Percentiles rank a stretch among this genome's conserved stretches.
Evolutionary conservation across 73 alveolate genomes (phyloP).

Genomic region (Paraurostyla sp.): DNA sequence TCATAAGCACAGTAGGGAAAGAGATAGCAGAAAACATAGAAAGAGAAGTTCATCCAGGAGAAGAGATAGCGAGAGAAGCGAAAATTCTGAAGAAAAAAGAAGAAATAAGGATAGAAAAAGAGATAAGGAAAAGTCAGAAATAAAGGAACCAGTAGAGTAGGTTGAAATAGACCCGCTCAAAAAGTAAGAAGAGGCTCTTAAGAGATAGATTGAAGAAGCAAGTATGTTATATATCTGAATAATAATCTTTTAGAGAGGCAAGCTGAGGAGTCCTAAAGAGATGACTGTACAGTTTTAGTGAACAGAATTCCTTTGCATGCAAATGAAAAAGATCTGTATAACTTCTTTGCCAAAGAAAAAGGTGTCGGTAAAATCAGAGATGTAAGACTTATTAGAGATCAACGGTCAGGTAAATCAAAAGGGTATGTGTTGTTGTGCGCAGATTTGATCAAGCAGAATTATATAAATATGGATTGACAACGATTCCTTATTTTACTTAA

Average conservation of each 20-base stretch:
- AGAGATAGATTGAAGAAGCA: constrained; percentile 66
- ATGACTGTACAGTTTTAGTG: constrained; percentile 95
- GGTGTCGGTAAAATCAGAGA: constrained; percentile 94
- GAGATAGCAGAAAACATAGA: constrained; percentile 6
- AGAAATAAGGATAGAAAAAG: background rate
- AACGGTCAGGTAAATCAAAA: constrained; percentile 93
- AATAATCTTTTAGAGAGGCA: constrained; percentile 77
- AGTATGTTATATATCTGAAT: constrained; percentile 50
- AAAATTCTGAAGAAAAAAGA: background rate
- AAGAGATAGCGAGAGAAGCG: background rate
- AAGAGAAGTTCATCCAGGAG: constrained; percentile 16
- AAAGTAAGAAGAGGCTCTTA: constrained; percentile 55
- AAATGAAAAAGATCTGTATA: constrained; percentile 92
- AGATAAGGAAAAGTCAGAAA: background rate
- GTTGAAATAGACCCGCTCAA: constrained; percentile 38
- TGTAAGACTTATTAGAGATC: constrained; percentile 95
- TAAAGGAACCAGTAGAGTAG: background rate
- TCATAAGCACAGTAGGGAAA: background rate
- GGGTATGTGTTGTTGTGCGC: constrained; percentile 74
- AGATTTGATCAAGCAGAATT: background rate
- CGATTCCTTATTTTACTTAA: constrained; percentile 3
- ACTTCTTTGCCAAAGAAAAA: constrained; percentile 88
- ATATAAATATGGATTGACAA: background rate
- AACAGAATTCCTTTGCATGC: constrained; percentile 89
- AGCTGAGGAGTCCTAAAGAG: constrained; percentile 95